Evolutionary conservation across 306 rosid species (phyloP).

Genomic region (Quercus mongolica): DNA sequence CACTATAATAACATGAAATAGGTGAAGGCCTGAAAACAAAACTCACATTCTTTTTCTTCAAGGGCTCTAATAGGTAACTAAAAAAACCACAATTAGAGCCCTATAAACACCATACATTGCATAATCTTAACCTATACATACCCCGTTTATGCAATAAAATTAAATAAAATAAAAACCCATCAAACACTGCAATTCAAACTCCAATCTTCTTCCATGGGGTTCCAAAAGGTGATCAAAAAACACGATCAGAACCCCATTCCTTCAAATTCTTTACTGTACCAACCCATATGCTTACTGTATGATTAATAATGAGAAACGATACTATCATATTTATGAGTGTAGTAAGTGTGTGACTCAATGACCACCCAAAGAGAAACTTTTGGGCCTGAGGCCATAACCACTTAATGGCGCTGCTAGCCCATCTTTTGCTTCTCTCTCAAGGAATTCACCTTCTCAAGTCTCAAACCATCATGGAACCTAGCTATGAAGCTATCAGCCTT

Average conservation of each 20-base stretch:
- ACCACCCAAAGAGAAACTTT: no score
- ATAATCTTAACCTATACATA: no score
- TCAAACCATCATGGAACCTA: slow-evolving; percentile 39
- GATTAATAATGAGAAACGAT: no score
- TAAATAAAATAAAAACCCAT: no score
- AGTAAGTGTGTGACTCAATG: neutral
- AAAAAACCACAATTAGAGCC: no score
- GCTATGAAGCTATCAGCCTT: slow-evolving; percentile 59
- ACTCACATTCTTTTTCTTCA: no score
- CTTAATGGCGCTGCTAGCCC: neutral
- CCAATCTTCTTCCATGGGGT: neutral
- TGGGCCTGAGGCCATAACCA: neutral
- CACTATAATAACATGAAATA: no score
- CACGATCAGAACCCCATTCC: slow-evolving; percentile 20
- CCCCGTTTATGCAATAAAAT: no score
- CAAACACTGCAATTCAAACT: neutral
- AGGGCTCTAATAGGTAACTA: no score
- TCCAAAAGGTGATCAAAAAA: slow-evolving; percentile 20
- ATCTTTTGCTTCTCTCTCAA: slow-evolving; percentile 23
- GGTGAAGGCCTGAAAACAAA: no score
- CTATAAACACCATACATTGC: no score
- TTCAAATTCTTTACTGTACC: neutral
- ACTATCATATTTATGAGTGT: neutral
- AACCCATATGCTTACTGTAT: neutral
- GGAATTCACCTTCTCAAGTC: slow-evolving; percentile 49